phyloP scores from a whole-genome alignment of 2,329 filamentous ascomycete genomes.

The Hyphodiscus sp. region DNA sequence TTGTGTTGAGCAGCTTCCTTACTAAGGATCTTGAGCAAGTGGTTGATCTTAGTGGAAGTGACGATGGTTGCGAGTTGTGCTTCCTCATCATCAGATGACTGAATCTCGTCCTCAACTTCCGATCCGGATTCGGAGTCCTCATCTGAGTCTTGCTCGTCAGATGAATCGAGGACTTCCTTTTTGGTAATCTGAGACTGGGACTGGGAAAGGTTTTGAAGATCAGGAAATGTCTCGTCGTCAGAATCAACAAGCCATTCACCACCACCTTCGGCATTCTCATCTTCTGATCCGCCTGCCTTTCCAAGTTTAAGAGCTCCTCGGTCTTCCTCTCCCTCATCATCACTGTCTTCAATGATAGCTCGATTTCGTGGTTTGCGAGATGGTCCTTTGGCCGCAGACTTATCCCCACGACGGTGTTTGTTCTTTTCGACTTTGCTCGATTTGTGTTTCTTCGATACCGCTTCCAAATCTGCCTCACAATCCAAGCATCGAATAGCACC shows the following conservation, averaged over 20 bases:
- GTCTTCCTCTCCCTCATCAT: slow-evolving; percentile 56
- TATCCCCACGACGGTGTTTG: slow-evolving; percentile 23
- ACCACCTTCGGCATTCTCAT: slow-evolving; percentile 81
- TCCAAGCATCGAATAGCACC: slow-evolving; percentile 60
- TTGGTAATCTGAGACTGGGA: slow-evolving; percentile 26
- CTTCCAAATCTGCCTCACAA: slow-evolving; percentile 69
- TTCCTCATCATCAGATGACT: slow-evolving; percentile 33
- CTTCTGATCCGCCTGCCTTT: slow-evolving; percentile 75
- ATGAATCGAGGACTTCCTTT: slow-evolving; percentile 26
- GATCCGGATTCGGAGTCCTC: slow-evolving; percentile 32
- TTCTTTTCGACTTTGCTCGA: slow-evolving; percentile 31
- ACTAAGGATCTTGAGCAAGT: slow-evolving; percentile 73
- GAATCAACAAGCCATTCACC: slow-evolving; percentile 71
- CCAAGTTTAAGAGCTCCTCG: slow-evolving; percentile 56
- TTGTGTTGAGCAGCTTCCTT: slow-evolving; percentile 79
- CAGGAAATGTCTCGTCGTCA: slow-evolving; percentile 35
- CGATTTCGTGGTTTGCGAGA: slow-evolving; percentile 46
- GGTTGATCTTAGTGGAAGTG: slow-evolving; percentile 85
- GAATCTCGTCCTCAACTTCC: slow-evolving; percentile 29
- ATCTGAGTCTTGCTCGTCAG: slow-evolving; percentile 13
- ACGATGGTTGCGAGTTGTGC: slow-evolving; percentile 45
- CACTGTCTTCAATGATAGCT: slow-evolving; percentile 57
- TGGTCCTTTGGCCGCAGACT: slow-evolving; percentile 29
- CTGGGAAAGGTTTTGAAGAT: slow-evolving; percentile 27
- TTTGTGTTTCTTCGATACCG: slow-evolving; percentile 40